Evolutionary conservation across 257 asterid species (phyloP).

Genomic region (Solanum raphanifolium): DNA sequence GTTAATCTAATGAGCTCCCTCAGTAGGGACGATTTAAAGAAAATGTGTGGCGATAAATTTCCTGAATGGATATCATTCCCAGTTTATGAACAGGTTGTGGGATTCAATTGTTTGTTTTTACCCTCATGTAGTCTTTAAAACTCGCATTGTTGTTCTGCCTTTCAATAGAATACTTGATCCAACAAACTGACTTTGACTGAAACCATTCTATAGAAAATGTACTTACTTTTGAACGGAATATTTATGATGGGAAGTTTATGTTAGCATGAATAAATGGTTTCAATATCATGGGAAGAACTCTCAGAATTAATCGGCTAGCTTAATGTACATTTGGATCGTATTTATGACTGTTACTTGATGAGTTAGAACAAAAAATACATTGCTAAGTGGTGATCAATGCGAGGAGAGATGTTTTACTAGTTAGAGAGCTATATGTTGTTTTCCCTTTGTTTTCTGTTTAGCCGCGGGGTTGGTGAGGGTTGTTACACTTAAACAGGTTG

Average conservation of each 20-base stretch:
- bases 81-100: constrained; percentile 75
- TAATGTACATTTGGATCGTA: background rate
- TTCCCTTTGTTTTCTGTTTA: background rate
- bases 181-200: background rate
- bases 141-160: background rate
- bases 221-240: background rate
- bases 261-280: background rate
- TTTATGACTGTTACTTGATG: background rate
- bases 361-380: background rate
- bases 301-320: background rate
- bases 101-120: background rate
- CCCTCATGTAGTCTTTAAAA: background rate
- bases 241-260: background rate
- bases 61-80: constrained; percentile 99
- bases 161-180: background rate
- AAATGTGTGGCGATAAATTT: constrained; percentile 82
- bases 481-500: background rate
- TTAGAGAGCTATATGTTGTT: background rate
- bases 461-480: background rate
- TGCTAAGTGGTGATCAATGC: background rate
- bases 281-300: background rate
- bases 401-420: background rate
- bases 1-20: constrained; percentile 72
- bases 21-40: constrained; percentile 76
- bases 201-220: background rate